Evolutionary conservation across 2,329 filamentous ascomycete genomes (phyloP).

Genomic region (Pseudogymnoascus pannorum): DNA sequence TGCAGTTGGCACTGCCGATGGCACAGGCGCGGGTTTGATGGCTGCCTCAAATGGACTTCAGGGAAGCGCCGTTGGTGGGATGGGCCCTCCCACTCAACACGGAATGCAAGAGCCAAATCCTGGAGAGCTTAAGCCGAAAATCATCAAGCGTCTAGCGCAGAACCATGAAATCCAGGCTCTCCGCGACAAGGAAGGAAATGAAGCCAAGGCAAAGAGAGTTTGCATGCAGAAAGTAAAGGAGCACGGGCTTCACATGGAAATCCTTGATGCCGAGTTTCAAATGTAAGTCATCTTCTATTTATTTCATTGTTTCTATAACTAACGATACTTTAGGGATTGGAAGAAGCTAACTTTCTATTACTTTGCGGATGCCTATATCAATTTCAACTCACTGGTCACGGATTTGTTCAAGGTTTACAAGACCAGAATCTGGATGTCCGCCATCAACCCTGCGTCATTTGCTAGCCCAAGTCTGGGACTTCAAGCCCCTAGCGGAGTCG

Average conservation of each 20-base stretch:
- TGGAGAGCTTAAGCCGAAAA: slow-evolving; percentile 82
- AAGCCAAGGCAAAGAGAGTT: slow-evolving; percentile 93
- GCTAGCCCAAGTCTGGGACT: slow-evolving; percentile 68
- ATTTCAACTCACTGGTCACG: slow-evolving; percentile 95
- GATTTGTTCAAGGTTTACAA: slow-evolving; percentile 99
- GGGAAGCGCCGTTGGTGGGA: slow-evolving; percentile 66
- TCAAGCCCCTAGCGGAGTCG: slow-evolving; percentile 60
- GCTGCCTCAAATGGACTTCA: slow-evolving; percentile 56
- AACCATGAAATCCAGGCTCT: slow-evolving; percentile 83
- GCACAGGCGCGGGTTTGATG: slow-evolving; percentile 54
- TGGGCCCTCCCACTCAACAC: slow-evolving; percentile 68
- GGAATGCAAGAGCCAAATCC: slow-evolving; percentile 63
- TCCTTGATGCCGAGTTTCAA: slow-evolving; percentile 96
- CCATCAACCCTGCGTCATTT: slow-evolving; percentile 95
- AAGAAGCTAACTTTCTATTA: slow-evolving; percentile 99
- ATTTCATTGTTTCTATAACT: slow-evolving; percentile 8
- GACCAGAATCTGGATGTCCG: slow-evolving; percentile 98
- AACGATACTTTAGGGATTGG: slow-evolving; percentile 64
- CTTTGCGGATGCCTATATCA: slow-evolving; percentile 96
- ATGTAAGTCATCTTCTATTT: slow-evolving; percentile 60
- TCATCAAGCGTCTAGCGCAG: slow-evolving; percentile 92
- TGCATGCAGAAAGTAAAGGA: slow-evolving; percentile 96
- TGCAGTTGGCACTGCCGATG: slow-evolving; percentile 55
- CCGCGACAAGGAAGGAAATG: slow-evolving; percentile 92
- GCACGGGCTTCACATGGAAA: slow-evolving; percentile 95